Evolutionary conservation across 352 stramenopile species (phyloP), one percentile per base, ranked within the genome.

Genomic region (Blastocystis sp.): DNA sequence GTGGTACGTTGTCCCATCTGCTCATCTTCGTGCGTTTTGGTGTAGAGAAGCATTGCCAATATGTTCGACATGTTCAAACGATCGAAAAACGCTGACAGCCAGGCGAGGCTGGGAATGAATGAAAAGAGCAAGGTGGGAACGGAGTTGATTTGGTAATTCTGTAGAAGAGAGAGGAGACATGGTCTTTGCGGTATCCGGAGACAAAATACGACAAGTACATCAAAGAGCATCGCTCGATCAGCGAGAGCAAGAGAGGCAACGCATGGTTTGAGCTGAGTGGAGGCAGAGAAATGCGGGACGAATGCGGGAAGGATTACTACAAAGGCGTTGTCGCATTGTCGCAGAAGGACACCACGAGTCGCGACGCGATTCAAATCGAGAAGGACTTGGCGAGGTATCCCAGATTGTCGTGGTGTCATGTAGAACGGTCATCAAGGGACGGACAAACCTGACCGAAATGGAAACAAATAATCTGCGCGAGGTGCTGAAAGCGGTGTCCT

Each of bases 191-290:
- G 3, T 68, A 69, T 71, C 74, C 74, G 19, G n/a, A 28, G 4
- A 84, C 74, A 6, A 63, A 63, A 6, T 84, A 84, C 62, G 74
- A 84, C 52, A 84, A 84, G 62, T 84, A 84, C 34, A 71, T 84
- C 4, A 60, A 11, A 6, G 74, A 84, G 40, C 14, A 68, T 4
- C n/a, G 74, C 21, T 34, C 19, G 34, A 84, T 84, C 57, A 68
- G 14, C 14, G 40, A 40, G 28, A 84, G 14, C 19, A 84, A 84
- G 62, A 17, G 74, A 71, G 74, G 74, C 17, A 84, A 71, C 21
- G 74, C 74, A 19, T 84, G 74, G 74, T 84, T 84, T 24, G 62
- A 84, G n/a, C 74, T 84, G 38, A 71, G 59, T 54, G 74, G 74
- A 76, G 74, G 74, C 17, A 71, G 48, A 52, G 74, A 84, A 4